Evolutionary conservation across 768 basidiomycete genomes (phyloP).

Genomic region (Rhizopogon vesiculosus): DNA sequence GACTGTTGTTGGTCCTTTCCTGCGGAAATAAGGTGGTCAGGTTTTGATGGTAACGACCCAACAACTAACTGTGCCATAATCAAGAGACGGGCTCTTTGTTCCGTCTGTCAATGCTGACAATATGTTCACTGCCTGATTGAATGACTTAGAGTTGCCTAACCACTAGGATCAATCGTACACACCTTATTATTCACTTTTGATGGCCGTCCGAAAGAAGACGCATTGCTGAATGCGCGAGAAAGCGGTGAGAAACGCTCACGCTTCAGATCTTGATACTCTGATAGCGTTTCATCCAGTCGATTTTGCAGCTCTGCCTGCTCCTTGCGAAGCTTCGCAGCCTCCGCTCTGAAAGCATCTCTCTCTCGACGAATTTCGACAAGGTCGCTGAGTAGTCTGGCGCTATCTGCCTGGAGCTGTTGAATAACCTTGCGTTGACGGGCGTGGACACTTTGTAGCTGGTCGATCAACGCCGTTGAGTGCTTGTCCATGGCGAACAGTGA

Average conservation of each 20-base stretch:
- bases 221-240: constrained; percentile 6
- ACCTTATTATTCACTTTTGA: constrained; percentile 8
- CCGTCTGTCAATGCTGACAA: background rate
- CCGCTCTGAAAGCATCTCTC: constrained; percentile 19
- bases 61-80: constrained; percentile 1
- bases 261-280: constrained; percentile 17
- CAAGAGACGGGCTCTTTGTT: background rate
- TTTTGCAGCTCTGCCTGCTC: constrained; percentile 17
- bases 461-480: constrained; percentile 13
- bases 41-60: background rate
- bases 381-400: constrained; percentile 16
- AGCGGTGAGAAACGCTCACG: constrained; percentile 14
- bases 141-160: background rate
- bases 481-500: constrained; percentile 5
- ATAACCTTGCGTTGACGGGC: constrained; percentile 19
- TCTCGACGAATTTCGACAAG: constrained; percentile 22
- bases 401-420: constrained; percentile 23
- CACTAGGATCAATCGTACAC: background rate
- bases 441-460: constrained; percentile 21
- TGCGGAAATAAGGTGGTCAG: background rate
- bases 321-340: constrained; percentile 15
- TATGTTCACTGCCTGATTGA: background rate
- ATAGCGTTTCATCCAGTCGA: constrained; percentile 13
- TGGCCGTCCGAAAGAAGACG: background rate
- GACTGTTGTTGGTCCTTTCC: background rate